Evolutionary conservation across 257 asterid species (phyloP), one percentile per base, ranked within the genome.

Genomic region (Scutellaria barbata): DNA sequence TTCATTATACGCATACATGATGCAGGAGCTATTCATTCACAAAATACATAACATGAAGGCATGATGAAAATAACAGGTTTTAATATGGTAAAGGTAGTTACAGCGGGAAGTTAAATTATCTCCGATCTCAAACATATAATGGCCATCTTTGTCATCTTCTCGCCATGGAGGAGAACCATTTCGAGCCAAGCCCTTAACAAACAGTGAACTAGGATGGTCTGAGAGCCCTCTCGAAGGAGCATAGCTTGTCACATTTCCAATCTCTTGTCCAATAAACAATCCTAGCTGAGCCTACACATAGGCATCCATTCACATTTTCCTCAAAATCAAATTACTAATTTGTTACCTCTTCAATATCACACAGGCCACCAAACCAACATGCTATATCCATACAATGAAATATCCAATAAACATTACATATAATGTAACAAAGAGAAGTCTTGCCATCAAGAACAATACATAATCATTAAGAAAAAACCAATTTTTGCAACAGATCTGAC

Each of bases 231-330:
- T 89, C 62, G 95, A 76, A 68, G 92, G 80, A 76, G 87, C 92
- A 83, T 75, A 86, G 95, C 96, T 87, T 74, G 95, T 82, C 84
- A 88, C 73, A 86, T 81, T 84, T 73, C 92, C 98, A 85, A 80
- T 71, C 77, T 90, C 98, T 87, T 90, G 96, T 62, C 88, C 97
- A 89, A 79, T 73, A 84, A 85, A 87, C 77, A 92, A 88, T 76
- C 89, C 96, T 89, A 89, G 89, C 92, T 90, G 95, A 90, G 96
- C 97, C 97, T 93, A 90, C 96, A 92, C 91, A 88, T 89, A 89
- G 80, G 82, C 83, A 92, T 81, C 78, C 94, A 86, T 88, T 85
- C 85, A 85, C 69, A 57, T 77, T 79, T 85, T 84, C 70, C 83
- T 86, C 78, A 83, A 85, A 63, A 82, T 54, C 17, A 65, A 54